These are phyloP conservation scores for Ulmus americana DNA, from an alignment of 331 rosid species.

Conservation along the genomic window DNA sequence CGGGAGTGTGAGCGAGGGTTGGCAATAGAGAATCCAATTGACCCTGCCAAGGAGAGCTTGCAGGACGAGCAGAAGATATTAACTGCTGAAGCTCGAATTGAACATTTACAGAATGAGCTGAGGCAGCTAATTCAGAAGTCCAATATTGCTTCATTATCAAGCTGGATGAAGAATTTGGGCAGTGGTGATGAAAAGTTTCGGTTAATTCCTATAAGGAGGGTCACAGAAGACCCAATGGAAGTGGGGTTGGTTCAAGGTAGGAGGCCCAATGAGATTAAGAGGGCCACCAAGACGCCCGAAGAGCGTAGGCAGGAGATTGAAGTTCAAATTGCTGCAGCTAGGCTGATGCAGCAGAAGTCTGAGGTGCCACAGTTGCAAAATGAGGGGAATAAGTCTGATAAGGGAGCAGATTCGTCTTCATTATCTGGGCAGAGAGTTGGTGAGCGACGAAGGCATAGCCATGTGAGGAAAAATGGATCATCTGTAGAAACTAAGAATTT, in stretches of 20 bases:
- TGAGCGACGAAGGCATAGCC: constrained; percentile 56
- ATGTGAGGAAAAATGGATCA: constrained; percentile 53
- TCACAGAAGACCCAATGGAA: constrained; percentile 84
- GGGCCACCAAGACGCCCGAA: constrained; percentile 77
- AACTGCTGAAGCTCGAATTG: constrained; percentile 40
- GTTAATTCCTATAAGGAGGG: constrained; percentile 68
- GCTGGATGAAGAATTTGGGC: constrained; percentile 86
- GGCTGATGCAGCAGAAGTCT: constrained; percentile 75
- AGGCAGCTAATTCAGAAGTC: constrained; percentile 80
- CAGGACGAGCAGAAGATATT: constrained; percentile 68
- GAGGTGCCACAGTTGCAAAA: constrained; percentile 43
- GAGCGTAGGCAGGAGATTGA: constrained; percentile 86
- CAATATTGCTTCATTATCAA: constrained; percentile 54
- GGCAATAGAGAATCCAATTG: constrained; percentile 54
- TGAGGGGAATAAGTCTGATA: constrained; percentile 53
- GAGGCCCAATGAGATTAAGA: constrained; percentile 89
- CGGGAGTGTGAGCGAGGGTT: constrained; percentile 78
- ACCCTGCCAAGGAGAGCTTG: constrained; percentile 78
- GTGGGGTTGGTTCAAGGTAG: constrained; percentile 55
- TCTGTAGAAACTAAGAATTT: constrained; percentile 64
- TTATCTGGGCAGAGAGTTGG: constrained; percentile 57
- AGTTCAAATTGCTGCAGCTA: constrained; percentile 81
- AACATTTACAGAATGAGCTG: constrained; percentile 66
- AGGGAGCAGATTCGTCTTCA: constrained; percentile 41
- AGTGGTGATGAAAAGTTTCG: constrained; percentile 74